Evolutionary conservation across 2,329 filamentous ascomycete species (phyloP).

Genomic region (Talaromyces albobiverticillius): DNA sequence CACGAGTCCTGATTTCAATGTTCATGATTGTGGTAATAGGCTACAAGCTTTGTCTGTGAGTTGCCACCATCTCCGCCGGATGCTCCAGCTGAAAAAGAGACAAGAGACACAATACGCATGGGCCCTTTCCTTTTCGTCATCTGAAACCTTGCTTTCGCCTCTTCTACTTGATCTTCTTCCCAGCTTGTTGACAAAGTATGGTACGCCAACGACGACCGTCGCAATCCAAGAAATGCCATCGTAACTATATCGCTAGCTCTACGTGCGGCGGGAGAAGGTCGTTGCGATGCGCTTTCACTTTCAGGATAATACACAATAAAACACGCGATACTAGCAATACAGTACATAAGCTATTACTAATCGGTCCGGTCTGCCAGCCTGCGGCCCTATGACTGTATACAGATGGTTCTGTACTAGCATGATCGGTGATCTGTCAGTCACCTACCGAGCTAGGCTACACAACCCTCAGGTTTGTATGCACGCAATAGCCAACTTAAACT

Average conservation of each 20-base stretch:
- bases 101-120: background rate
- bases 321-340: no score
- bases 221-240: background rate
- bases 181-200: background rate
- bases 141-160: background rate
- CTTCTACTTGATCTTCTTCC: background rate
- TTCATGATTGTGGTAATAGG: no score
- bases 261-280: conserved; percentile 9
- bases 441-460: background rate
- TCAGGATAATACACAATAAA: no score
- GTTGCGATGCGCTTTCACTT: conserved; percentile 4
- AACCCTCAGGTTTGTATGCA: conserved; percentile 4
- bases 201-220: background rate
- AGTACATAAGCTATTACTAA: no score
- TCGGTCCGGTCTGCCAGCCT: background rate
- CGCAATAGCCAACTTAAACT: conserved; percentile 1
- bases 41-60: no score
- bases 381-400: no score
- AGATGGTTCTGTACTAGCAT: no score
- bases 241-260: no score
- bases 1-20: no score
- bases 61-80: no score
- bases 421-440: conserved; percentile 5
- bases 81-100: no score
- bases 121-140: background rate